A percentile compares a stretch with the other conserved stretches of the same genome.
Evolutionary conservation across 305 asterid species (phyloP).

Genomic region (Fraxinus albicans): DNA sequence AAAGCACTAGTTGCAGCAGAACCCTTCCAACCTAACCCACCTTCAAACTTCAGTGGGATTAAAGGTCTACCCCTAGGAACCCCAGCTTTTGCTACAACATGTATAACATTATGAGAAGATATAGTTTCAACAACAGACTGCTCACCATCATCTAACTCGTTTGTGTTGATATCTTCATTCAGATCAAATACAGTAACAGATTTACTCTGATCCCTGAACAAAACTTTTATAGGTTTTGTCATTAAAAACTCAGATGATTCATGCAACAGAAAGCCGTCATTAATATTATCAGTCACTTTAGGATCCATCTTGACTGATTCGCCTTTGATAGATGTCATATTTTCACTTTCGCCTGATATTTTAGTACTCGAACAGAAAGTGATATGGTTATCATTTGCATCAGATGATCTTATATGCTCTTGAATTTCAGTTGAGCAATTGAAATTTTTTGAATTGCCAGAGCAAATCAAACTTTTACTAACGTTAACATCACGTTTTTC

Average conservation of each 20-base stretch:
- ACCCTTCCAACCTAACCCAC: constrained; percentile 52
- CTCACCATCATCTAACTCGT: constrained; percentile 26
- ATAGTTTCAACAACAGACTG: constrained; percentile 25
- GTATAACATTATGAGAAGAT: constrained; percentile 42
- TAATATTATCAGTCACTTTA: neutral
- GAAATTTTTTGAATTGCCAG: constrained; percentile 20
- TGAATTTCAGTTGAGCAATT: constrained; percentile 20
- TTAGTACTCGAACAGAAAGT: constrained; percentile 19
- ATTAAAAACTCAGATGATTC: constrained; percentile 21
- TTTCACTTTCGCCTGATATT: constrained; percentile 18
- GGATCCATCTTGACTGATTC: constrained; percentile 14
- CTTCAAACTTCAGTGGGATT: constrained; percentile 47
- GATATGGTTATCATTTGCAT: constrained; percentile 16
- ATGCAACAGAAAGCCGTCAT: constrained; percentile 9
- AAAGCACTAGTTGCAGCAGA: constrained; percentile 56
- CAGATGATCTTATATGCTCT: constrained; percentile 12
- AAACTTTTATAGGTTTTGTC: constrained; percentile 17
- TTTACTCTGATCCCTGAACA: constrained; percentile 15
- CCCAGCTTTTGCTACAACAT: constrained; percentile 52
- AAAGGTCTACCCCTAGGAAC: constrained; percentile 36
- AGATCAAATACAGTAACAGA: constrained; percentile 48
- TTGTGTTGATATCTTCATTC: constrained; percentile 41
- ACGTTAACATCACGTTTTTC: constrained; percentile 2
- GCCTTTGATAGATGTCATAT: neutral
- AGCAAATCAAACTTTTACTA: constrained; percentile 16